Evolutionary conservation across 2,329 filamentous ascomycete genomes (phyloP).

Genomic region (Triangularia verruculosa): DNA sequence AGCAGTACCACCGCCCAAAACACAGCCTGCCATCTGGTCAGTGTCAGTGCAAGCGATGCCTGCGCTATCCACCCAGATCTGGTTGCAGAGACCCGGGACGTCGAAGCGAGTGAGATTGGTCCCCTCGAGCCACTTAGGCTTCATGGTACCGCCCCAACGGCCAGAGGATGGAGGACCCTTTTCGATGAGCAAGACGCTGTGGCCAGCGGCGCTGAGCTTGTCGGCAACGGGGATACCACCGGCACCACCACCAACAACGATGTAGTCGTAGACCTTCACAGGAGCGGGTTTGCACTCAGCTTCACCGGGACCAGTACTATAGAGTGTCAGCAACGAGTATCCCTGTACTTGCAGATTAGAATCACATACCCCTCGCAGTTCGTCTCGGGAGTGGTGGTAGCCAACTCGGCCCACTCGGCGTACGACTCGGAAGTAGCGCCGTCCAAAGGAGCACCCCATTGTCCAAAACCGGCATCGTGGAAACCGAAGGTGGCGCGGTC

Average conservation of each 20-base stretch:
- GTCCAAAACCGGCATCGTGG: constrained; percentile 52
- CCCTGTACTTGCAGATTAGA: background rate
- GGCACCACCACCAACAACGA: constrained; percentile 61
- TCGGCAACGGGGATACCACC: constrained; percentile 60
- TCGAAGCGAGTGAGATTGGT: constrained; percentile 68
- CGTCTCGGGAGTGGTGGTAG: constrained; percentile 36
- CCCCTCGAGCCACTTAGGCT: constrained; percentile 58
- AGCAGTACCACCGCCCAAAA: constrained; percentile 65
- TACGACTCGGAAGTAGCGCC: constrained; percentile 41
- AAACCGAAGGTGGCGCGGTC: constrained; percentile 46
- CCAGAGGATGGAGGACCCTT: constrained; percentile 60
- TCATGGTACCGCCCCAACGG: constrained; percentile 61
- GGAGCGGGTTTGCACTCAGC: constrained; percentile 23
- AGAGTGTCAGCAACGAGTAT: background rate
- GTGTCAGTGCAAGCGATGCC: constrained; percentile 66
- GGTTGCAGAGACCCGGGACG: constrained; percentile 67
- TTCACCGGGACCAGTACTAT: constrained; percentile 5
- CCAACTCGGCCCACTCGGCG: constrained; percentile 42
- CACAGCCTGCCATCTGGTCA: constrained; percentile 70
- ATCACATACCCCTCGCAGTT: constrained; percentile 25
- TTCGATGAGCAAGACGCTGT: constrained; percentile 63
- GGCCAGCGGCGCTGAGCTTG: constrained; percentile 61
- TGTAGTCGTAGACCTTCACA: constrained; percentile 54
- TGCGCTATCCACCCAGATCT: constrained; percentile 63
- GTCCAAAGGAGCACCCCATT: constrained; percentile 47